Evolutionary conservation across 208 protist species (phyloP).

Genomic region (Leishmania aethiopica): DNA sequence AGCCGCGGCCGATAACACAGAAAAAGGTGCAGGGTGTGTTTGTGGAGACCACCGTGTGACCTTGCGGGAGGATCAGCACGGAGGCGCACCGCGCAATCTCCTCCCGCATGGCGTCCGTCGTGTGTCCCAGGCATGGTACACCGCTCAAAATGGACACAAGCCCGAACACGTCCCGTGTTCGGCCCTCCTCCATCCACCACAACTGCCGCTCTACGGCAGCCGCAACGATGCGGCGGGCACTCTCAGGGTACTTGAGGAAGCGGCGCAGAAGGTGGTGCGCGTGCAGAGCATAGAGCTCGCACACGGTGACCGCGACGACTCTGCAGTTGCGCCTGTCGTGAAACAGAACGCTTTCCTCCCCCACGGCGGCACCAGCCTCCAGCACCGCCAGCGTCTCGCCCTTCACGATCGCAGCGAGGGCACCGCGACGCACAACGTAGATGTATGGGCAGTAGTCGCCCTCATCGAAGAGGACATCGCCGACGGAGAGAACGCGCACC

Average conservation of each 20-base stretch:
- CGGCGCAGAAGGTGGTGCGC: conserved; percentile 47
- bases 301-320: conserved; percentile 65
- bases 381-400: conserved; percentile 67
- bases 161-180: conserved; percentile 64
- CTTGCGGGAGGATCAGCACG: conserved; percentile 52
- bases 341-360: conserved; percentile 83
- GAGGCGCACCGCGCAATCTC: conserved; percentile 52
- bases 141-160: conserved; percentile 67
- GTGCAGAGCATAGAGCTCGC: conserved; percentile 85
- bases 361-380: conserved; percentile 71
- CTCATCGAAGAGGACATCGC: conserved; percentile 77
- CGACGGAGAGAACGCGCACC: conserved; percentile 68
- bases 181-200: conserved; percentile 73
- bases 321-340: conserved; percentile 76
- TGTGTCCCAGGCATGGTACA: conserved; percentile 86
- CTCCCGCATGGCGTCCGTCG: conserved; percentile 73
- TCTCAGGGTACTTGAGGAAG: conserved; percentile 62
- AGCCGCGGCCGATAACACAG: conserved; percentile 79
- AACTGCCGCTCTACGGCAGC: conserved; percentile 59
- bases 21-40: conserved; percentile 63
- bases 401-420: conserved; percentile 63
- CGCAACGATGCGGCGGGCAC: conserved; percentile 43
- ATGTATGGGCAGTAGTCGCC: conserved; percentile 71
- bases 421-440: conserved; percentile 82
- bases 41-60: conserved; percentile 40